Base-by-base conservation (phyloP, 257 asterid species). In the Pogostemon cablin region DNA sequence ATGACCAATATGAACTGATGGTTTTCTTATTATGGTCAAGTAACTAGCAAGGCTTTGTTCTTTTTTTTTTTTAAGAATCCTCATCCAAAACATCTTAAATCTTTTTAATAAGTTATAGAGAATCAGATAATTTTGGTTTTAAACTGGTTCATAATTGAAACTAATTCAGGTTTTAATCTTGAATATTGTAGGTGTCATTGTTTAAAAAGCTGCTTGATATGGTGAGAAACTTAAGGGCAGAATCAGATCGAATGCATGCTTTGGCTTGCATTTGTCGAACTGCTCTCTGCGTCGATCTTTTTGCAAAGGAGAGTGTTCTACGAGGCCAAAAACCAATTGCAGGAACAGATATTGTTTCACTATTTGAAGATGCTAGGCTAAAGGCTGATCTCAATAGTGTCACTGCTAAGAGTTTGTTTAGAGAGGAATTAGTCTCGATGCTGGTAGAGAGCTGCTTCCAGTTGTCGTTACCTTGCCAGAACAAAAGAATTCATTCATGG, bases 221-320 rank as follows among this genome's bases (percentile, higher is more conserved):
- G 97, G 97, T 91, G 75, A 83, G 93, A 76, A 89, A 91, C 86
- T 81, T 91, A 82, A 86, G 97, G 77, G 97, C 97, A 32, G 97
- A 91, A 77, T 91, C 97, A 12, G 97, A 91, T 62, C 88, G 97
- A 64, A 91, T 91, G 96, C 95, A 91, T 79, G 97, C 96, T 43
- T 81, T 91, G 81, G 97, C 96, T 32, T 91, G 97, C 86, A 91
- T 91, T 72, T 87, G 96, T 73, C 86, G 97, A 44, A 91, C 97
- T 32, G 97, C 97, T 48, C 95, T 91, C 25, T 91, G 97, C 69
- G 96, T 91, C 55, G 95, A 91, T 81, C 97, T 91, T 78, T 89
- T 91, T 39, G 90, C 97, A 50, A 91, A 89, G 78, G 97, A 91
- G 81, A 88, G 90, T 62, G 87, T 91, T 65, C 90, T 95, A 52